Evolutionary conservation across 2,329 filamentous ascomycete species (phyloP).

Genomic region (Fusarium pilosicola): DNA sequence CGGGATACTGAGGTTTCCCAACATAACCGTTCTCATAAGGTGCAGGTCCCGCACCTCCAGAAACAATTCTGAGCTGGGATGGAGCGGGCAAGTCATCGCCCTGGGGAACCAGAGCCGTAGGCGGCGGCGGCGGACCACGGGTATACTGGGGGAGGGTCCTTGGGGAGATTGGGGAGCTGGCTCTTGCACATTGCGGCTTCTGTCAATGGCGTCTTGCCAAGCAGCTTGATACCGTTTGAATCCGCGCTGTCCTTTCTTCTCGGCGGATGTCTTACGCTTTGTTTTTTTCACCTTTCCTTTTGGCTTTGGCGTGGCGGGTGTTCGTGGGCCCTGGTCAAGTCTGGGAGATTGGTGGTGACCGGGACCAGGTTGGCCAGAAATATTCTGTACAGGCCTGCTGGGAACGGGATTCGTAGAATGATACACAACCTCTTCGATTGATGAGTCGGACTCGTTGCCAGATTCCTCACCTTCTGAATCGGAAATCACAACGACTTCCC

Average conservation of each 20-base stretch:
- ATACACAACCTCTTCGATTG: conserved; percentile 39
- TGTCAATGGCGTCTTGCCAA: conserved; percentile 53
- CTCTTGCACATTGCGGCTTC: conserved; percentile 32
- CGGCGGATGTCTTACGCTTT: conserved; percentile 43
- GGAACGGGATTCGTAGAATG: conserved; percentile 12
- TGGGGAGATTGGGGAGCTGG: conserved; percentile 21
- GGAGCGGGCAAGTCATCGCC: conserved; percentile 29
- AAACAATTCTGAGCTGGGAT: conserved; percentile 34
- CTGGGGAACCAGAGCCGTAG: conserved; percentile 9
- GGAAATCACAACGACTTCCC: conserved; percentile 74
- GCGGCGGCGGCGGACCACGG: conserved; percentile 19
- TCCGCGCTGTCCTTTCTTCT: conserved; percentile 54
- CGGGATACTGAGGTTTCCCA: conserved; percentile 32
- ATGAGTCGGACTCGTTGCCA: conserved; percentile 52
- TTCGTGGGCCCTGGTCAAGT: conserved; percentile 15
- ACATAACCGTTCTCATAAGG: conserved; percentile 46
- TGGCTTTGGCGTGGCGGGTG: conserved; percentile 28
- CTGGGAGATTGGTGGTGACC: conserved; percentile 33
- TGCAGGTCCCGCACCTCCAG: conserved; percentile 32
- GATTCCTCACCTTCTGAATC: conserved; percentile 63
- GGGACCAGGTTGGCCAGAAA: conserved; percentile 22
- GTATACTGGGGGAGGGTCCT: conserved; percentile 15
- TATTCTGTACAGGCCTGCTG: conserved; percentile 17
- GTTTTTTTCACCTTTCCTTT: conserved; percentile 42
- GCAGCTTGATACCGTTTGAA: conserved; percentile 60